Conservation (phyloP, 495 filamentous ascomycete genomes). For the Xylaria castorea region DNA sequence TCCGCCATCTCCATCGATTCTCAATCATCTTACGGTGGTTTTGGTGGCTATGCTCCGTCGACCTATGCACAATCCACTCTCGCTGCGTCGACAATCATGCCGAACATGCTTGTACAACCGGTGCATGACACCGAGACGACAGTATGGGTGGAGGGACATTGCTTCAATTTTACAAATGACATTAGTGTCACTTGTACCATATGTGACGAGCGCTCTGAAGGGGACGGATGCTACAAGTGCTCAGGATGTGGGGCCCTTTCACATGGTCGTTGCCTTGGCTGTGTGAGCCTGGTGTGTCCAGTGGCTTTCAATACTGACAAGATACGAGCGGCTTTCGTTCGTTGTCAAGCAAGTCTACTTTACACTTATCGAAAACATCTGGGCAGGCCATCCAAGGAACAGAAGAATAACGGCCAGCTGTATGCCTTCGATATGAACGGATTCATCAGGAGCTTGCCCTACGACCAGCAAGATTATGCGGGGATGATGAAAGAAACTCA, state of each 20-base stretch:
- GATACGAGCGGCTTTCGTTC: conserved; percentile 88
- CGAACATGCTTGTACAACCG: conserved; percentile 83
- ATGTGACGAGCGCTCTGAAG: conserved; percentile 86
- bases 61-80: conserved; percentile 95
- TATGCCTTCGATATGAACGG: conserved; percentile 94
- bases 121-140: conserved; percentile 85
- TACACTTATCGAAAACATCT: conserved; percentile 95
- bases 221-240: conserved; percentile 87
- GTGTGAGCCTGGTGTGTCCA: conserved; percentile 86
- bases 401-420: conserved; percentile 84
- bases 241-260: conserved; percentile 75
- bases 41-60: conserved; percentile 80
- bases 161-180: conserved; percentile 76
- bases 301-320: conserved; percentile 90
- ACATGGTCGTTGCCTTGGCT: conserved; percentile 80
- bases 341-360: conserved; percentile 91
- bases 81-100: conserved; percentile 98
- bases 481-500: conserved; percentile 90
- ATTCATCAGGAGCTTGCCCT: conserved; percentile 87
- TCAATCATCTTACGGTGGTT: conserved; percentile 67
- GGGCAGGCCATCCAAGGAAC: conserved; percentile 74
- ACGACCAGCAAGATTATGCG: conserved; percentile 90
- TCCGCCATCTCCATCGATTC: conserved; percentile 80
- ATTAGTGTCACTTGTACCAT: conserved; percentile 75
- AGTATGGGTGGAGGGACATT: conserved; percentile 94